These are phyloP conservation scores for Pisolithus tinctorius DNA, from an alignment of 768 basidiomycete species.

Conservation along the genomic window DNA sequence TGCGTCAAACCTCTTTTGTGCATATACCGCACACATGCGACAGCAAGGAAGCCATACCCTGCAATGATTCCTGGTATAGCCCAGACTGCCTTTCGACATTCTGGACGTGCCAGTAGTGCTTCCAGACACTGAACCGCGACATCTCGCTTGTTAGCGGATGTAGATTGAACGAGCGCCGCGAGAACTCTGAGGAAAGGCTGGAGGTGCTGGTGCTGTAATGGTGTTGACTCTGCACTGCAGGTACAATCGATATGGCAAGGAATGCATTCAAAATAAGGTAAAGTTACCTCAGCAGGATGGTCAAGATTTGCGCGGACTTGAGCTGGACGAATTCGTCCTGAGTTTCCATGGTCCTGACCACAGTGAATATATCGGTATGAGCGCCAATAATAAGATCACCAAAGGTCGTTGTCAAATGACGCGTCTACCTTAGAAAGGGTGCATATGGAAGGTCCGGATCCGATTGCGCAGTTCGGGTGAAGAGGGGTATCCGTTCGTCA, in stretches of 20 bases:
- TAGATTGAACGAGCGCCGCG: slow-evolving; percentile 53
- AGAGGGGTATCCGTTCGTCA: slow-evolving; percentile 79
- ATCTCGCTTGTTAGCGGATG: slow-evolving; percentile 67
- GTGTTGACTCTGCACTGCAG: slow-evolving; percentile 43
- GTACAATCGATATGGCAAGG: slow-evolving; percentile 1
- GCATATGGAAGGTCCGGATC: slow-evolving; percentile 77
- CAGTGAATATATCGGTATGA: not conserved
- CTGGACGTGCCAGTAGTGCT: slow-evolving; percentile 72
- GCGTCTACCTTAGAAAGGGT: slow-evolving; percentile 66
- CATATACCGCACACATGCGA: not conserved
- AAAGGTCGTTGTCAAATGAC: not conserved
- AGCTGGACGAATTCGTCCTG: slow-evolving; percentile 95
- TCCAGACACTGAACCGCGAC: slow-evolving; percentile 90
- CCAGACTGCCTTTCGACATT: slow-evolving; percentile 81
- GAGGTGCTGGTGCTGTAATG: slow-evolving; percentile 45
- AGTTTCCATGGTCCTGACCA: slow-evolving; percentile 63
- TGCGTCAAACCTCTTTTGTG: not conserved
- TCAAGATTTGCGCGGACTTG: slow-evolving; percentile 82
- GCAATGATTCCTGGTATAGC: slow-evolving; percentile 55
- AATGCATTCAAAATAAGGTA: not conserved
- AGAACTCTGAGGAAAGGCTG: slow-evolving; percentile 56
- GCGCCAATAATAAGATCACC: not conserved
- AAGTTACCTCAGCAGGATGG: slow-evolving; percentile 70
- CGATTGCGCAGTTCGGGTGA: slow-evolving; percentile 51
- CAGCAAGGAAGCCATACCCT: slow-evolving; percentile 40